Evolutionary conservation across 1,284 basidiomycete genomes (phyloP), one percentile per base, ranked within the genome.

Genomic region (Xerocomus amazonicus): DNA sequence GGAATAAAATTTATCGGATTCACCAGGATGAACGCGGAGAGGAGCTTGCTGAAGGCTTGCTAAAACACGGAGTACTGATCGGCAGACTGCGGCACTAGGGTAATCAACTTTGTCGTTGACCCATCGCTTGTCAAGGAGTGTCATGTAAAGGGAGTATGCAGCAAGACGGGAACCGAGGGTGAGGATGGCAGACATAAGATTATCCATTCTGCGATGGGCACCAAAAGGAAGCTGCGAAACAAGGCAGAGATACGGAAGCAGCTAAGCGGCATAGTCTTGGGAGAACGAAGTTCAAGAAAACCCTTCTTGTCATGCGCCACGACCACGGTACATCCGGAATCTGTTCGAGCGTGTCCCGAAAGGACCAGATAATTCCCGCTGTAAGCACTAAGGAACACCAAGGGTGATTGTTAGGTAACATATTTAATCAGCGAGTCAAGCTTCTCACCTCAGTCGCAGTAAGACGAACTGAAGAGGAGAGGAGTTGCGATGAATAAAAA

Each of bases 141-240:
- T 68, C 39, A 70, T 9, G n/a, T 54, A 60, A n/a, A 72, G 33
- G 1, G 70, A 68, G 53, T 70, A 69, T 3, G 58, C 58, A 0
- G 68, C 66, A 10, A 70, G 59, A 0, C 66, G 69, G 1, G 70
- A 70, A 3, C 59, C 19, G 19, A 23, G 19, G 19, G 19, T 23
- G 4, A 23, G 19, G 19, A 23, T 23, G 19, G 4, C 19, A 28
- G 69, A 69, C 56, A 66, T 55, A 36, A 70, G 48, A 17, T 71
- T 64, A 19, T 69, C 61, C 13, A 32, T 47, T 23, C 52, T 56
- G 31, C 50, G 51, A 1, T 10, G 48, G 26, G 67, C 60, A n/a
- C 73, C 73, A 36, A 73, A 76, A 1, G 74, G 75, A 5, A 76
- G 63, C 40, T 75, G 74, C 0, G 74, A 74, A 13, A 76, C 45